Percentiles rank a stretch among this genome's conserved stretches.
phyloP scores from a whole-genome alignment of 2,329 filamentous ascomycete species.

The Dryadomyces sulphureus region DNA sequence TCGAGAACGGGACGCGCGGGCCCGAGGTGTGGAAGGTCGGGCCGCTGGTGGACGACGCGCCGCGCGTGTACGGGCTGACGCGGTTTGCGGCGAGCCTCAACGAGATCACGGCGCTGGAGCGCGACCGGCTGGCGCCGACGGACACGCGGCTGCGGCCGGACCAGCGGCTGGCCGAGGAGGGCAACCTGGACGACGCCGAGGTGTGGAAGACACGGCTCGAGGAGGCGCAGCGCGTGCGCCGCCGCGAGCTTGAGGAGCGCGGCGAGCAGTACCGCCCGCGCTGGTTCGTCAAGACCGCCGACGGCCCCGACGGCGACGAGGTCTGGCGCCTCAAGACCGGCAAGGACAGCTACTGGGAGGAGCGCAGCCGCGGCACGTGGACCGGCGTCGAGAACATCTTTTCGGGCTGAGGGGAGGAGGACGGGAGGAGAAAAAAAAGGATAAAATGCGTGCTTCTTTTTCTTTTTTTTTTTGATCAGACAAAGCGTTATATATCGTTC shows the following conservation, averaged over 20 bases:
- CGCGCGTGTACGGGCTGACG: constrained; percentile 77
- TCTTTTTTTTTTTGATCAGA: neutral
- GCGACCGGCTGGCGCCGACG: constrained; percentile 59
- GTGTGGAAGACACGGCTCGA: constrained; percentile 69
- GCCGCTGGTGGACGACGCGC: constrained; percentile 60
- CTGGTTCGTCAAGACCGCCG: constrained; percentile 71
- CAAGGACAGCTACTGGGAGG: constrained; percentile 89
- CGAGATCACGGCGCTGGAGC: constrained; percentile 70
- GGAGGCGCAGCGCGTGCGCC: constrained; percentile 64
- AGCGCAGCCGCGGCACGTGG: constrained; percentile 57
- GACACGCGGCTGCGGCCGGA: constrained; percentile 78
- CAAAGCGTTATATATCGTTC: neutral
- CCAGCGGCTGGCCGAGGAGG: constrained; percentile 70
- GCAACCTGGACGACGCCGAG: constrained; percentile 73
- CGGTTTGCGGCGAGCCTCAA: constrained; percentile 76
- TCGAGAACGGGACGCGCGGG: constrained; percentile 32
- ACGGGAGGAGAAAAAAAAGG: no score
- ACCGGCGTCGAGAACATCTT: constrained; percentile 38
- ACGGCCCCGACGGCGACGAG: constrained; percentile 44
- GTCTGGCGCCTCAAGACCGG: constrained; percentile 65
- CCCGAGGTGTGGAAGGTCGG: constrained; percentile 69
- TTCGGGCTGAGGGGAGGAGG: constrained; percentile 9
- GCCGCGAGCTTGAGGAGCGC: constrained; percentile 59
- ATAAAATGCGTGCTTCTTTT: neutral
- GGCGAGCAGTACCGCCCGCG: constrained; percentile 59